Evolutionary conservation across 169 alveolate genomes (phyloP), one percentile per base, ranked within the genome.

Genomic region (Babesia divergens): DNA sequence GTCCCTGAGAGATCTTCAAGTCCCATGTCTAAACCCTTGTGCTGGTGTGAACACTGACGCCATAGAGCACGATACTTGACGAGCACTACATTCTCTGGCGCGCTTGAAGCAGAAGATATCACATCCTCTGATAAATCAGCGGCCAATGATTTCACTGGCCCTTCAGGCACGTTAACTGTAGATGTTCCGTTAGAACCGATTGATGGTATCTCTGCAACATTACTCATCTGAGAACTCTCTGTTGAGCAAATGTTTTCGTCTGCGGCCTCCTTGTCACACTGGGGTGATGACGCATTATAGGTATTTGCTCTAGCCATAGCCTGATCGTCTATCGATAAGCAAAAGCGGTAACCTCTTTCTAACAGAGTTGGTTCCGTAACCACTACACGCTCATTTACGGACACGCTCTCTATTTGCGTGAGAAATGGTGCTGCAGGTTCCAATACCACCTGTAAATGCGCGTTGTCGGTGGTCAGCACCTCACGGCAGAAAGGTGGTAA

Each of bases 401-500:
- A 6, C 34, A 46, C 72, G 32, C 46, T 13, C 2, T 43, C 59
- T 40, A 62, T n/a, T 24, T 43, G 29, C 9, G 72, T 62, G 37
- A 46, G 20, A 24, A 26, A 62, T 43, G 44, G 72, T 6, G 72
- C 56, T 18, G 53, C 31, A 0, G 72, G 44, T 2, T 46, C 60
- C 50, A 62, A 40, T 9, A 62, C 51, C 3, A 43, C 51, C 56
- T 62, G 51, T 0, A 34, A 9, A 6, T 13, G 3, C 16, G 60
- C 56, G 11, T 28, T 35, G 16, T 38, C 50, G 5, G 56, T 44
- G 20, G 72, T 18, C 26, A 22, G 16, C 7, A 62, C 44, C 26
- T 43, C 72, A 8, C 72, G 28, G 46, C 62, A 62, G 60, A 62
- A 62, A 7, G 72, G 72, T 0, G 72, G 72, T 22, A 62, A 6